Base-by-base conservation (phyloP, 2,329 filamentous ascomycete species). In the Trichoderma simmonsii region DNA sequence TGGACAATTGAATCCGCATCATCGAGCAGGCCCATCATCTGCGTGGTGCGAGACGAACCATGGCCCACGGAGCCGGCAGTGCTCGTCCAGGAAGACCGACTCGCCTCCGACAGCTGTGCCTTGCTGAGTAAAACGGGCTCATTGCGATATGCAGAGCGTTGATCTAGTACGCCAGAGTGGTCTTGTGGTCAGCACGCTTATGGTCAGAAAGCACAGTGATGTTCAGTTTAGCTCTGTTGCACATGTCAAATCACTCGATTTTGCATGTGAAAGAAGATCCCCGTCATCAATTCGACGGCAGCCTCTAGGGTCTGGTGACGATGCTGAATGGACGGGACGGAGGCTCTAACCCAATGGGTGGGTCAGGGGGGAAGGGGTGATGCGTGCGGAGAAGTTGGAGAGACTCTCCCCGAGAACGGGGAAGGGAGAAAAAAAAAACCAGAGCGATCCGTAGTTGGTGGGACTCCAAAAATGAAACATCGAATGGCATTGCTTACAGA, bases 1-100 rank as follows among this genome's bases (percentile, higher is more conserved):
- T 90, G 85, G 39, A 85, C 75, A 51, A 76, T 76, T 75, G 78
- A 77, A 78, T 86, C 85, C 72, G 85, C 81, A 74, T 84, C 82
- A 74, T 88, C 82, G 74, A 87, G 83, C 74, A 87, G 82, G 75
- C 78, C 83, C 71, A 84, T 80, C 72, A 84, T 83, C 74, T 85
- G 83, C 21, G 81, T 79, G 24, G 67, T 82, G 73, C 82, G 83
- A 60, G 83, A 80, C 68, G 77, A 77, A 32, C 81, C 79, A 70
- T 80, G 78, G 74, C 73, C 39, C 32, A 72, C 26, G 24, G 70
- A 72, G 48, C 66, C 65, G 56, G 70, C 48, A 28, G 71, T 60
- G 54, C 60, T 70, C 34, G 59, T 15, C 72, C 72, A 78, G 73
- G 72, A 76, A 74, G 24, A 76, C 57, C 48, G 59, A 24, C 62